These are phyloP conservation scores for Glomus cerebriforme DNA, from an alignment of 192 early-diverging fungal species.

Conservation along the genomic window DNA sequence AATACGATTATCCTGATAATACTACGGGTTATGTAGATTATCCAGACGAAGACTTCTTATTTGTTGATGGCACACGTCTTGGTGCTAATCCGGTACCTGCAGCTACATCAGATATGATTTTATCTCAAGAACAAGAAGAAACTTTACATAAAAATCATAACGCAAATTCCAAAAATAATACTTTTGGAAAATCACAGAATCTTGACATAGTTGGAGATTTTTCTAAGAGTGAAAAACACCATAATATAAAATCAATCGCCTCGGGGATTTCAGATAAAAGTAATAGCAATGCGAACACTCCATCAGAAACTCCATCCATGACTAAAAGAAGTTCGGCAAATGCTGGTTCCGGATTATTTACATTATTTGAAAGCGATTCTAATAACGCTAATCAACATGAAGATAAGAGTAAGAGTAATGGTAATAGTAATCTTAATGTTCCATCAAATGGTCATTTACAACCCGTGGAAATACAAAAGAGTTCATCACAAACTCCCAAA, in stretches of 20 bases:
- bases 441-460: background rate
- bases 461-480: background rate
- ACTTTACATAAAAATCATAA: background rate
- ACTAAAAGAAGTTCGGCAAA: constrained; percentile 2
- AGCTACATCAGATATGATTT: background rate
- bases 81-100: background rate
- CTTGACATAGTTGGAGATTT: too few relatives aligned
- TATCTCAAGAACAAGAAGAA: constrained; percentile 11
- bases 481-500: constrained; percentile 21
- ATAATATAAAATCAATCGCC: background rate
- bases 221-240: background rate
- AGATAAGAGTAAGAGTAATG: background rate
- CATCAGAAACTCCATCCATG: constrained; percentile 20
- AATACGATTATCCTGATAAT: constrained; percentile 41
- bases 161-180: background rate
- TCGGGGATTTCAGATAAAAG: constrained; percentile 22
- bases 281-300: background rate
- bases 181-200: background rate
- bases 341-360: constrained; percentile 9
- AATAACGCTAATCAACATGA: background rate
- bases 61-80: constrained; percentile 32
- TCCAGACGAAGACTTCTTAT: constrained; percentile 31
- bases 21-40: constrained; percentile 19
- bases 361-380: constrained; percentile 20
- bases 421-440: background rate